Conservation (phyloP, 164 flowering plant species). For the Litsea cubeba region DNA sequence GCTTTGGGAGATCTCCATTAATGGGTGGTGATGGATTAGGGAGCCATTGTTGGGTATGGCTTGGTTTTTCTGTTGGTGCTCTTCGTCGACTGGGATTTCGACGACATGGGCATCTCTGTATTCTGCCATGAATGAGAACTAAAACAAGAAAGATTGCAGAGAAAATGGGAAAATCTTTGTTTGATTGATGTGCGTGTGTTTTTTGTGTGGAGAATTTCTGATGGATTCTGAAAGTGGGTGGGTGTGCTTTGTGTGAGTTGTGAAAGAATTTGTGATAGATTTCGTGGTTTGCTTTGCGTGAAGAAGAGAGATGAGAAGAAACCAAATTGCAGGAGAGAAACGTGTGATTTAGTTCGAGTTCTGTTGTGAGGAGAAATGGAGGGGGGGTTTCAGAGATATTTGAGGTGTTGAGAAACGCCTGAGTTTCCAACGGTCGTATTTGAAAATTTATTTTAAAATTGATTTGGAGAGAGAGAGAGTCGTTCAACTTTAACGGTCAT, state of each 20-base stretch:
- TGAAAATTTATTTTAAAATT: background rate
- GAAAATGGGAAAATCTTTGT: background rate
- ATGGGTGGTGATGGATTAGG: conserved; percentile 71
- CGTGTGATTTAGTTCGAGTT: background rate
- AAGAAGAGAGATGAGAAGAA: background rate
- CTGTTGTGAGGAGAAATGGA: conserved; percentile 1
- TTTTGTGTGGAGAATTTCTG: background rate
- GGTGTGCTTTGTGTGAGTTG: background rate
- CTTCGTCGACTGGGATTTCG: conserved; percentile 66
- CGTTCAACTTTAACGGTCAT: conserved; percentile 14
- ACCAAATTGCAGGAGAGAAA: background rate
- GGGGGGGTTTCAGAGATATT: conserved; percentile 10
- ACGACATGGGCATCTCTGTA: conserved; percentile 52
- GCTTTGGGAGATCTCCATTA: conserved; percentile 73
- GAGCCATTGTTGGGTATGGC: conserved; percentile 16
- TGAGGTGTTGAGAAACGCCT: conserved; percentile 14
- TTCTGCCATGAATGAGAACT: conserved; percentile 39
- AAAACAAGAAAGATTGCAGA: background rate
- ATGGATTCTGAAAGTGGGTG: background rate
- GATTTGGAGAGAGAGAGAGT: background rate
- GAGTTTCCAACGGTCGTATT: conserved; percentile 20
- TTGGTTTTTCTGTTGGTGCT: conserved; percentile 15
- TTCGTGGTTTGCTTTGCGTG: background rate
- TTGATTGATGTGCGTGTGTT: background rate
- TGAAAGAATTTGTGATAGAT: background rate